Percentiles rank a stretch among this genome's conserved stretches.
Evolutionary conservation across 441 rosid genomes (phyloP).

Genomic region (Corymbia calophylla): DNA sequence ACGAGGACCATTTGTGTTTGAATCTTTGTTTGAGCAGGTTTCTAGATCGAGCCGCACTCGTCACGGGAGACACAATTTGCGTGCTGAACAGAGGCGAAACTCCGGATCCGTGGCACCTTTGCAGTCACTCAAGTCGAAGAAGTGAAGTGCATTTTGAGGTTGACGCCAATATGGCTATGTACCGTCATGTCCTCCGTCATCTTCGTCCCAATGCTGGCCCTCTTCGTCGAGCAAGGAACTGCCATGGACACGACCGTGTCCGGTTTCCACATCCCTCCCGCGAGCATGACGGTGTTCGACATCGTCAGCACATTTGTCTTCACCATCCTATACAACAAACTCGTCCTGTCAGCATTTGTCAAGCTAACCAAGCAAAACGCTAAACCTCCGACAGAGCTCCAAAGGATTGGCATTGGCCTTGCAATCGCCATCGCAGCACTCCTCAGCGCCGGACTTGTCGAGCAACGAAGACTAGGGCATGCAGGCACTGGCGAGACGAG

Average conservation of each 20-base stretch:
- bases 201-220: conserved; percentile 36
- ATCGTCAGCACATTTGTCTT: conserved; percentile 27
- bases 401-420: conserved; percentile 41
- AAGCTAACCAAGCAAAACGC: conserved; percentile 18
- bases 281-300: conserved; percentile 44
- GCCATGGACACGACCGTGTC: conserved; percentile 34
- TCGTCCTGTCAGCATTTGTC: conserved; percentile 21
- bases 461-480: conserved; percentile 18
- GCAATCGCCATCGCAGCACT: conserved; percentile 23
- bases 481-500: conserved; percentile 12
- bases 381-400: conserved; percentile 23
- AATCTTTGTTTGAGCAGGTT: conserved; percentile 14
- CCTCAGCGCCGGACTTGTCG: conserved; percentile 22
- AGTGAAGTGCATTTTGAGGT: conserved; percentile 43
- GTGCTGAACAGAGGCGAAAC: neutral
- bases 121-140: conserved; percentile 55
- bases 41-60: conserved; percentile 37
- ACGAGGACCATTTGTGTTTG: no score
- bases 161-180: conserved; percentile 50
- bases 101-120: conserved; percentile 30
- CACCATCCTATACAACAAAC: conserved; percentile 26
- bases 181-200: conserved; percentile 37
- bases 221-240: conserved; percentile 50
- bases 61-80: neutral
- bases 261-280: conserved; percentile 41